These are phyloP conservation scores for Colletotrichum costaricense DNA, from an alignment of 2,329 filamentous ascomycete genomes.

Conservation along the genomic window DNA sequence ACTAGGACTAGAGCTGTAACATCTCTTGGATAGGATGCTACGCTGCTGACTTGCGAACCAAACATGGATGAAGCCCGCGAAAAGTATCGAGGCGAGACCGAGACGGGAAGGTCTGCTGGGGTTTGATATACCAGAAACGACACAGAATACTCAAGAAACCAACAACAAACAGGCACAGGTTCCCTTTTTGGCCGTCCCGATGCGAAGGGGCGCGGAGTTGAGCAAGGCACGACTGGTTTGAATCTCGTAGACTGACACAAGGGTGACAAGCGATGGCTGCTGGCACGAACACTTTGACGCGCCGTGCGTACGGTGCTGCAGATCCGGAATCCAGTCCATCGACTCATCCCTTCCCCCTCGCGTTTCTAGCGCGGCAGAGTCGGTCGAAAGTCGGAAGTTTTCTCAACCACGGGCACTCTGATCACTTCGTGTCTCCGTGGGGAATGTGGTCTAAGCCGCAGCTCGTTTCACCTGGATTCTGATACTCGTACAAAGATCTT, in stretches of 20 bases:
- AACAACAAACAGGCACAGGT: not conserved
- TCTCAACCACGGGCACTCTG: not conserved
- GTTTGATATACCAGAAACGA: constrained; percentile 18
- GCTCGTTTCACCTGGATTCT: constrained; percentile 31
- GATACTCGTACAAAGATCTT: constrained; percentile 13
- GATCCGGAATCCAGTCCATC: not conserved
- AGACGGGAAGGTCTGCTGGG: not conserved
- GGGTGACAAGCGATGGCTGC: constrained; percentile 9
- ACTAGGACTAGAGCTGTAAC: not conserved
- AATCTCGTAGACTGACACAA: not conserved
- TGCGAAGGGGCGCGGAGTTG: constrained; percentile 17
- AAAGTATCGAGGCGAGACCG: not conserved
- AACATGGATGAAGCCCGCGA: not conserved
- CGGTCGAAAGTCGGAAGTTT: constrained; percentile 19
- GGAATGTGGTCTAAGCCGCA: not conserved
- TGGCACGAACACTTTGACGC: constrained; percentile 28
- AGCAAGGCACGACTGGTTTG: not conserved
- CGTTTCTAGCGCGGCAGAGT: constrained; percentile 22
- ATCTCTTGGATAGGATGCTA: not conserved
- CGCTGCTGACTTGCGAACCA: not conserved
- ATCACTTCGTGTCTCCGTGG: not conserved
- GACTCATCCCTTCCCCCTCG: constrained; percentile 10
- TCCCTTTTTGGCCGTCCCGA: constrained; percentile 22
- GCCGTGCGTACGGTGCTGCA: constrained; percentile 17
- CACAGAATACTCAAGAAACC: not conserved